Base-by-base conservation (phyloP, 2,329 filamentous ascomycete genomes). In the Botrytis tulipae region DNA sequence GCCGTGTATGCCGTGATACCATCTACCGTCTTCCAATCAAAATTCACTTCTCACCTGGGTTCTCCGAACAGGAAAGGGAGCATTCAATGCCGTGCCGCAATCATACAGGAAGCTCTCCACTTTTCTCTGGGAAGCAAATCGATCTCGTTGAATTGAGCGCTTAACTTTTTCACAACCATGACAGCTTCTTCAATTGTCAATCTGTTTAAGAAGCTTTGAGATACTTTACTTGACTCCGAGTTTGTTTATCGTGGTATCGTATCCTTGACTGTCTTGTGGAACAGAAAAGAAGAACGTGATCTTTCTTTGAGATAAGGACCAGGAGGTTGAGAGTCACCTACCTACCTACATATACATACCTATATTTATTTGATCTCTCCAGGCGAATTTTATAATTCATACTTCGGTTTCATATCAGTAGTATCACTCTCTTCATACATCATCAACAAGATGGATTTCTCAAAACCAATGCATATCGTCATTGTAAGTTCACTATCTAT, bases 381-480 rank as follows among this genome's bases (percentile, higher is more conserved):
- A 9, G 18, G 14, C 44, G 7, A 9, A 14, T 25, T 51, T 51
- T 32, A 35, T 20, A 54, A 54, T 54, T 25, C 25, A 22, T 54
- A 20, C 61, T 42, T 63, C 35, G 8, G 4, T 54, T 68, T 46
- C n/a, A 2, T 18, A 14, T 40, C 25, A 22, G 9, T 29, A 5
- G 1, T 20, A 8, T 40, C 32, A 54, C 25, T 40, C 32, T 40
- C 25, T 68, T 54, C 25, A 68, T 20, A 29, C 29, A 32, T n/a
- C 46, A 25, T 25, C 18, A 10, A 29, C 37, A 69, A 32, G 66
- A 69, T 69, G 66, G 66, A 69, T 44, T 69, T 32, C 29, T 57
- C 66, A 5, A 69, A 57, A 69, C 48, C 66, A 18, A 57, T 69
- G 66, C 54, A 69, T 22, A 59, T 69, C 25, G 66, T 42, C n/a